Base-by-base conservation (phyloP, 331 rosid species). In the Phaseolus coccineus region DNA sequence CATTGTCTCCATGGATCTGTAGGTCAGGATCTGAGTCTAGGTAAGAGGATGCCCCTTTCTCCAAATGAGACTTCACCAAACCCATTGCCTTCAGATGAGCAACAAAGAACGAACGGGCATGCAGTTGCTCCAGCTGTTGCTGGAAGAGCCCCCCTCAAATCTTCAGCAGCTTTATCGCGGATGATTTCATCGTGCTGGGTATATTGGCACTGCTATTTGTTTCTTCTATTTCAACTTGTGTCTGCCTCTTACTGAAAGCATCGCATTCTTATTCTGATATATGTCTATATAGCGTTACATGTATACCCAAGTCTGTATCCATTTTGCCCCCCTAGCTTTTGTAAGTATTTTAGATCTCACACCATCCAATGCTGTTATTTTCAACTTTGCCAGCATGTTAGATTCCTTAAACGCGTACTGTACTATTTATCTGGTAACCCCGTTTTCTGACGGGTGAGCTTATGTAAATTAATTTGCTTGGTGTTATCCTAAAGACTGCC, bases 51-150 rank as follows among this genome's bases (percentile, higher is more conserved):
- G 89, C 88, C 89, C 52, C 68, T 87, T 42, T 83, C 93, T 12
- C 85, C 90, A 15, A 87, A 87, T 8, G 87, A 73, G 63, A 81
- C 92, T 15, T 86, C 92, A 1, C 71, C 97, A 61, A 91, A 76
- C 70, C 90, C 91, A 35, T 85, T 95, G 79, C 99, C 97, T 9
- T 78, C 98, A 71, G 90, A 83, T 78, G 96, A 88, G 80, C 97
- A 92, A 69, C 98, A 94, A 90, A 84, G 91, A 27, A 69, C 77
- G 44, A 86, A 89, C 0, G 89, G 90, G 71, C 88, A 46, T 33
- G 92, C 97, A 22, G 86, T 91, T 30, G 93, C 94, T 80, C 97
- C 98, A 28, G 97, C 97, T 55, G 91, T 92, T 55, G 97, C 98
- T 44, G 98, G 96, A 86, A 88, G 89, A 82, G 91, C 97, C 74